Evolutionary conservation across 2,329 filamentous ascomycete genomes (phyloP).

Genomic region (Claviceps purpurea): DNA sequence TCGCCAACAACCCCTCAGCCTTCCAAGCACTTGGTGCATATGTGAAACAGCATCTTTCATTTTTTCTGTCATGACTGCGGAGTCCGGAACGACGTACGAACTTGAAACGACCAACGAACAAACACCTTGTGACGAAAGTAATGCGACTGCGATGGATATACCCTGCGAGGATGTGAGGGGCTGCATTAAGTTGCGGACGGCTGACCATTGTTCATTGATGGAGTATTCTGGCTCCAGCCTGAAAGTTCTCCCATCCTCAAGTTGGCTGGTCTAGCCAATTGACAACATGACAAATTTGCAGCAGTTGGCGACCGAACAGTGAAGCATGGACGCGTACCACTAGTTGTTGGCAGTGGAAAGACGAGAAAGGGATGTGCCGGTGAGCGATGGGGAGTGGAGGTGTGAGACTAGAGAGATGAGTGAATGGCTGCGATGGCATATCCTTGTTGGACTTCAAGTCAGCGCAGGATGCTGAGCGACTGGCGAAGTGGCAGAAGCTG

Average conservation of each 20-base stretch:
- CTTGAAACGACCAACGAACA: slow-evolving; percentile 14
- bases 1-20: background rate
- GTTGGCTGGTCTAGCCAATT: background rate
- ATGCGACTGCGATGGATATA: slow-evolving; percentile 30
- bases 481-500: background rate
- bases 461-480: background rate
- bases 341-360: slow-evolving; percentile 18
- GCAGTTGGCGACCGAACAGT: slow-evolving; percentile 5
- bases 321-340: slow-evolving; percentile 3
- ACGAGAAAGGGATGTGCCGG: slow-evolving; percentile 11
- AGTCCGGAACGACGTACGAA: slow-evolving; percentile 18
- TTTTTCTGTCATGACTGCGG: slow-evolving; percentile 17
- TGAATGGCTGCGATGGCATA: background rate
- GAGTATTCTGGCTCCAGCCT: background rate
- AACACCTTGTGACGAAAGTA: slow-evolving; percentile 20
- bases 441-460: background rate
- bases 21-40: background rate
- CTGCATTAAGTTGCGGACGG: slow-evolving; percentile 19
- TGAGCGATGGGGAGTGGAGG: slow-evolving; percentile 15
- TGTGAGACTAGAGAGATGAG: slow-evolving; percentile 8
- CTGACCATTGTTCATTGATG: slow-evolving; percentile 1
- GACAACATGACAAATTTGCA: background rate
- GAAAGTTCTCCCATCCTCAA: background rate
- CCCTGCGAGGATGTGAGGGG: slow-evolving; percentile 25
- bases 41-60: slow-evolving; percentile 14